Evolutionary conservation across 768 basidiomycete genomes (phyloP).

Genomic region (Clitopilus hobsonii): DNA sequence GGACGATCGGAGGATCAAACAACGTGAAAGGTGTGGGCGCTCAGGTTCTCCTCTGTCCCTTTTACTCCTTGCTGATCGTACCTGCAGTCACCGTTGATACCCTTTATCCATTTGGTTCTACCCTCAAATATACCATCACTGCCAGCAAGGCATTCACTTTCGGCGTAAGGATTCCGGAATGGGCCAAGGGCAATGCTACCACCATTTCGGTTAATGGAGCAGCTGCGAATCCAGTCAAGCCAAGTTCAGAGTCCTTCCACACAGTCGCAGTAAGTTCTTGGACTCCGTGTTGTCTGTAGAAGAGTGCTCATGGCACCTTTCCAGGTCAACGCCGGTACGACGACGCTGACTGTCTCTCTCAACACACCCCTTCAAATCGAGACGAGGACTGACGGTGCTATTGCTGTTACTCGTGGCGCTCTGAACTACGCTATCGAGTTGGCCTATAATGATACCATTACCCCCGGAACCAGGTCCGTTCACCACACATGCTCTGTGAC

Average conservation of each 20-base stretch:
- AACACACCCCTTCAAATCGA: conserved; percentile 29
- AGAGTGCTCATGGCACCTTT: too few relatives aligned
- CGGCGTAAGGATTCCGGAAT: conserved; percentile 33
- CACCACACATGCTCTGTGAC: not conserved
- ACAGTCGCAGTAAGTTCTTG: conserved; percentile 21
- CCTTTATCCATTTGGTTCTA: conserved; percentile 34
- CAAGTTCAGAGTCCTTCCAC: conserved; percentile 27
- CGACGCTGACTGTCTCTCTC: conserved; percentile 24
- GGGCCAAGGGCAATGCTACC: conserved; percentile 30
- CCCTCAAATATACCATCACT: conserved; percentile 29
- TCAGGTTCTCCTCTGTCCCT: not conserved
- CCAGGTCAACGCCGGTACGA: conserved; percentile 20
- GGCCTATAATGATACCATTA: conserved; percentile 25
- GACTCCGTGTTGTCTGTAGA: too few relatives aligned
- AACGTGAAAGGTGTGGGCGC: conserved; percentile 23
- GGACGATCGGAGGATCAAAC: conserved; percentile 26
- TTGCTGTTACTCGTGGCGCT: conserved; percentile 31
- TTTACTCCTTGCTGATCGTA: not conserved
- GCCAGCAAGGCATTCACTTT: conserved; percentile 27
- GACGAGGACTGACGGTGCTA: conserved; percentile 27
- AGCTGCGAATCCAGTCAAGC: conserved; percentile 14
- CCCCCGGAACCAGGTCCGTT: conserved; percentile 26
- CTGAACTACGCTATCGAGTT: conserved; percentile 35
- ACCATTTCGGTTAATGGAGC: conserved; percentile 27
- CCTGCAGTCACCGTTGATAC: conserved; percentile 28